Evolutionary conservation across 352 stramenopile genomes (phyloP), one percentile per base, ranked within the genome.

Genomic region (Phytophthora citrophthora): DNA sequence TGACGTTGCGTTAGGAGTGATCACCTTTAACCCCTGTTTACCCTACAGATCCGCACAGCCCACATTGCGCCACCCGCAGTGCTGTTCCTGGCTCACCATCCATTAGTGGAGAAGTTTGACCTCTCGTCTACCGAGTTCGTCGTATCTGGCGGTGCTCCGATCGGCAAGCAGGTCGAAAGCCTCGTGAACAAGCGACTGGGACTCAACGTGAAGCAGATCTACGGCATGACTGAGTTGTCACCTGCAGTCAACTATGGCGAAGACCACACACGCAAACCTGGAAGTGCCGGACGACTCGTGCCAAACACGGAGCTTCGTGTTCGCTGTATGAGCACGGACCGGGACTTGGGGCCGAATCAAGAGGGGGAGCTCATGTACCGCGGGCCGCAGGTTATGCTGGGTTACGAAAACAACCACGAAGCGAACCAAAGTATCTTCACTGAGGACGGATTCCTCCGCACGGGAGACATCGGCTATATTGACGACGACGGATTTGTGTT

Each of bases 341-440:
- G 75, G 43, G 78, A 89, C 36, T 59, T 91, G 1, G 43, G 51
- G 0, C 16, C 50, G 5, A 75, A 79, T 29, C 44, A 74, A 27
- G 55, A 68, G 24, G 94, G 94, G 26, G 94, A 98, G 71, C 64
- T 98, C 4, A 70, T 87, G 10, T 92, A 93, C 57, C 89, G 93
- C n/a, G 89, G 88, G 10, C 95, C 93, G 5, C 92, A 98, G 65
- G 86, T 98, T 32, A 98, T 98, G 94, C 65, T 92, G 43, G 93
- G 95, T 24, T 98, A 98, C 64, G 75, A 97, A 7, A 86, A 97
- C 67, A 85, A 96, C 50, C 61, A 82, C 3, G 88, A 97, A 24
- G 91, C 91, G 58, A 98, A 93, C 27, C 65, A 73, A 41, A 71
- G 78, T 53, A 91, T 84, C 50, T 72, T 98, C 32, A 91, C 76